Percentiles rank a stretch among this genome's conserved stretches.
Conservation (phyloP, 2,329 filamentous ascomycete genomes). For the Apiospora saccharicola region DNA sequence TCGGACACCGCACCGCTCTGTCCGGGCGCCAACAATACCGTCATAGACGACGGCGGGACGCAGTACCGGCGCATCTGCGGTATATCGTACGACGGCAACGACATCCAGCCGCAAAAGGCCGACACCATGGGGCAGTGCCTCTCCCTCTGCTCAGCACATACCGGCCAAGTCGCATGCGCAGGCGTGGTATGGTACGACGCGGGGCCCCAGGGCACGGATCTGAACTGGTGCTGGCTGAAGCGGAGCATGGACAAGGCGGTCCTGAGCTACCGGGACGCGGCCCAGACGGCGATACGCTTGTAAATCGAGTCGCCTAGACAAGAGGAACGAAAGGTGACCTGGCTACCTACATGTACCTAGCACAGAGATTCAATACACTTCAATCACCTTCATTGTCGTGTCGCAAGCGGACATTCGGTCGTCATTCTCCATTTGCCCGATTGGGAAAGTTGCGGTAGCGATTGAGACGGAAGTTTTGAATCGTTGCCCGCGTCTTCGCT, state of each 20-base stretch:
- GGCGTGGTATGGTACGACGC: constrained; percentile 13
- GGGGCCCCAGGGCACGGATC: constrained; percentile 8
- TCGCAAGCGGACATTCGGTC: too few relatives aligned
- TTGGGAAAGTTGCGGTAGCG: too few relatives aligned
- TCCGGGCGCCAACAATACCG: constrained; percentile 1
- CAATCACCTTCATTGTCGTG: too few relatives aligned
- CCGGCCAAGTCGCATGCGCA: background rate
- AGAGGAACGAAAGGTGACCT: too few relatives aligned
- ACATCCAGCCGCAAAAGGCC: background rate
- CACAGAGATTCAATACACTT: too few relatives aligned
- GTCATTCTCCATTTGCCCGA: too few relatives aligned
- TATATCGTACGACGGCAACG: background rate
- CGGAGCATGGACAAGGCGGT: background rate
- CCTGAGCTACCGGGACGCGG: background rate
- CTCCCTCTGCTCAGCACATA: background rate
- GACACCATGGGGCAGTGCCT: constrained; percentile 2
- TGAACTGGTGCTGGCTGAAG: constrained; percentile 20
- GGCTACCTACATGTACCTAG: too few relatives aligned
- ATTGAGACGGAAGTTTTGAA: too few relatives aligned
- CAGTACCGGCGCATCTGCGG: constrained; percentile 10
- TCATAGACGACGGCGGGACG: background rate
- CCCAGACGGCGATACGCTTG: constrained; percentile 6
- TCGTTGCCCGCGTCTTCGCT: too few relatives aligned
- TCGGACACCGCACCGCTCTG: background rate
- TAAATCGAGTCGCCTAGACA: background rate